Evolutionary conservation across 495 filamentous ascomycete species (phyloP).

Genomic region (Ramalina intermedia): DNA sequence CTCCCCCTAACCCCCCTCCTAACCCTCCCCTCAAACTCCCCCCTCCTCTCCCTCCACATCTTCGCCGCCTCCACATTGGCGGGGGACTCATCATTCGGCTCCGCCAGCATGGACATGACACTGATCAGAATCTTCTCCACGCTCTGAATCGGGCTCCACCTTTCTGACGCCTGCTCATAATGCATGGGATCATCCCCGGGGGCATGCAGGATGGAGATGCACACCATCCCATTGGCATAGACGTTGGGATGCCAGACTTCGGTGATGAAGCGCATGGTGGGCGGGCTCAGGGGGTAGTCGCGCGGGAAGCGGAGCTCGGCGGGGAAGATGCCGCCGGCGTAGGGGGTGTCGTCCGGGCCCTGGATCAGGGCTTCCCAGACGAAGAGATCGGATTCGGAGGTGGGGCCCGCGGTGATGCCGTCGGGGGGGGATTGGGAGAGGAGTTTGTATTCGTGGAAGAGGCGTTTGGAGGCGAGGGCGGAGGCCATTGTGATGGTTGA

Average conservation of each 20-base stretch:
- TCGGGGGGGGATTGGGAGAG: conserved; percentile 75
- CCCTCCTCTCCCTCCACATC: conserved; percentile 87
- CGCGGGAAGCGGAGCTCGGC: conserved; percentile 89
- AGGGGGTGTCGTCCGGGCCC: conserved; percentile 88
- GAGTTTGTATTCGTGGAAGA: conserved; percentile 91
- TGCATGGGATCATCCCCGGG: conserved; percentile 98
- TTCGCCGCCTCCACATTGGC: conserved; percentile 96
- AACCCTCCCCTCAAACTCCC: conserved; percentile 77
- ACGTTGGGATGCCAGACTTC: conserved; percentile 98
- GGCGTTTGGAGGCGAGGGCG: conserved; percentile 65
- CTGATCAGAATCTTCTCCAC: conserved; percentile 96
- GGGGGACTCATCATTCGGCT: conserved; percentile 96
- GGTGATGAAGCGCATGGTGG: conserved; percentile 84
- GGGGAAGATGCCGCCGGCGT: conserved; percentile 87
- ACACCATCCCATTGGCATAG: conserved; percentile 81
- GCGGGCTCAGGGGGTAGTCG: conserved; percentile 87
- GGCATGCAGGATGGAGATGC: conserved; percentile 94
- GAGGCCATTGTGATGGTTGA: conserved; percentile 20
- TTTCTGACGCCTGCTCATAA: conserved; percentile 91
- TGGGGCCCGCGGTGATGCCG: conserved; percentile 87
- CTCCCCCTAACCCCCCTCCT: conserved; percentile 49
- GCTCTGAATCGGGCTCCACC: conserved; percentile 92
- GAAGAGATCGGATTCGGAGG: conserved; percentile 90
- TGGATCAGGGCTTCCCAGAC: conserved; percentile 95
- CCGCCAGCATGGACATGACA: conserved; percentile 98